These are phyloP conservation scores for Podila clonocystis DNA, from an alignment of 192 early-diverging fungal genomes.

Conservation along the genomic window DNA sequence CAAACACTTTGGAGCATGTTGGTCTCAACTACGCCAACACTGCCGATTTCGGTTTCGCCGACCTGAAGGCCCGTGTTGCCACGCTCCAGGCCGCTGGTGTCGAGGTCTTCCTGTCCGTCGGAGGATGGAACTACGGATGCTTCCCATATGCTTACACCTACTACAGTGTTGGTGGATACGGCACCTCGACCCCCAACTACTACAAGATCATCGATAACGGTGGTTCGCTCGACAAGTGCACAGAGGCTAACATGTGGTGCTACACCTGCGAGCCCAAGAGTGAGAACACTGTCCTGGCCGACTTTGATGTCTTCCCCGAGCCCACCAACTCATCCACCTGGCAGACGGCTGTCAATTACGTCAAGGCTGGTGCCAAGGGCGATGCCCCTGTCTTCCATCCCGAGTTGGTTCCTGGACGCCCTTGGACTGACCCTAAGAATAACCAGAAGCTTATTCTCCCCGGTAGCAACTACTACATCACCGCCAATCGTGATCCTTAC, in stretches of 20 bases:
- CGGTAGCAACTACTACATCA: slow-evolving; percentile 28
- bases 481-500: slow-evolving; percentile 43
- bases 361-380: slow-evolving; percentile 15
- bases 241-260: slow-evolving; percentile 52
- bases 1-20: slow-evolving; percentile 40
- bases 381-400: slow-evolving; percentile 43
- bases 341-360: slow-evolving; percentile 20
- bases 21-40: slow-evolving; percentile 32
- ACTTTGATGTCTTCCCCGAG: slow-evolving; percentile 52
- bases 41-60: slow-evolving; percentile 40
- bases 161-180: slow-evolving; percentile 50
- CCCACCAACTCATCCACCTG: slow-evolving; percentile 32
- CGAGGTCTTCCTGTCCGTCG: slow-evolving; percentile 45
- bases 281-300: slow-evolving; percentile 30
- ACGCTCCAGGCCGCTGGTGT: slow-evolving; percentile 31
- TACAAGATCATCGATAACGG: slow-evolving; percentile 41
- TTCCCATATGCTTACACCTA: slow-evolving; percentile 51
- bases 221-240: slow-evolving; percentile 26
- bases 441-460: slow-evolving; percentile 17
- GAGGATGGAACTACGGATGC: slow-evolving; percentile 53
- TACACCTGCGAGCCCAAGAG: slow-evolving; percentile 52
- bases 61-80: slow-evolving; percentile 27
- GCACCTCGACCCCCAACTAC: slow-evolving; percentile 47
- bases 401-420: slow-evolving; percentile 31
- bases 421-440: slow-evolving; percentile 38